phyloP scores from a whole-genome alignment of 2,329 filamentous ascomycete species.

The Aspergillus latus region DNA sequence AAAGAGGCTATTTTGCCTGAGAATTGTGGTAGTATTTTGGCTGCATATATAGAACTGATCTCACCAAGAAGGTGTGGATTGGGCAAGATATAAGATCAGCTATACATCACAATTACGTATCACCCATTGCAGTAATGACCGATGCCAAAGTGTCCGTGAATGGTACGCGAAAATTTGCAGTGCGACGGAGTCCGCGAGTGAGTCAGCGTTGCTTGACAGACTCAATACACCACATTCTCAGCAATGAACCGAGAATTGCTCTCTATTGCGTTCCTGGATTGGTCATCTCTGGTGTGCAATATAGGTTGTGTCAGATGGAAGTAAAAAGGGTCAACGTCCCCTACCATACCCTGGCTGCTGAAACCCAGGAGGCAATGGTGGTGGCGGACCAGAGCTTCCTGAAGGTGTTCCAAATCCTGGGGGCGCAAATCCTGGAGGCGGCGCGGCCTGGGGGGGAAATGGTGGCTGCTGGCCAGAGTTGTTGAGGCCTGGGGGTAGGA shows the following conservation, averaged over 20 bases:
- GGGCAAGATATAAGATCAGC: not conserved
- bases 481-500: constrained; percentile 42
- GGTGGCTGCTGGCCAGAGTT: constrained; percentile 30
- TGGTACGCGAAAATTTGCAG: not conserved
- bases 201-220: not conserved
- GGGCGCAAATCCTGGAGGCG: constrained; percentile 53
- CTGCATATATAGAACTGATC: not conserved
- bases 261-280: not conserved
- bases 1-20: too few species aligned
- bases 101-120: not conserved
- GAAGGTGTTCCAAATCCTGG: constrained; percentile 48
- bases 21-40: too few species aligned
- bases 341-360: constrained; percentile 42
- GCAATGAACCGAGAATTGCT: not conserved
- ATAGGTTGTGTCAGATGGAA: not conserved
- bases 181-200: too few species aligned
- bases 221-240: not conserved
- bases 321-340: constrained; percentile 31
- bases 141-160: not conserved
- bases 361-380: constrained; percentile 44
- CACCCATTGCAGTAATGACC: not conserved
- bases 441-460: constrained; percentile 41
- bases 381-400: constrained; percentile 30
- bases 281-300: not conserved
- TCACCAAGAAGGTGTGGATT: not conserved